Evolutionary conservation across 192 early-diverging fungal species (phyloP).

Genomic region (Entomortierella beljakovae): DNA sequence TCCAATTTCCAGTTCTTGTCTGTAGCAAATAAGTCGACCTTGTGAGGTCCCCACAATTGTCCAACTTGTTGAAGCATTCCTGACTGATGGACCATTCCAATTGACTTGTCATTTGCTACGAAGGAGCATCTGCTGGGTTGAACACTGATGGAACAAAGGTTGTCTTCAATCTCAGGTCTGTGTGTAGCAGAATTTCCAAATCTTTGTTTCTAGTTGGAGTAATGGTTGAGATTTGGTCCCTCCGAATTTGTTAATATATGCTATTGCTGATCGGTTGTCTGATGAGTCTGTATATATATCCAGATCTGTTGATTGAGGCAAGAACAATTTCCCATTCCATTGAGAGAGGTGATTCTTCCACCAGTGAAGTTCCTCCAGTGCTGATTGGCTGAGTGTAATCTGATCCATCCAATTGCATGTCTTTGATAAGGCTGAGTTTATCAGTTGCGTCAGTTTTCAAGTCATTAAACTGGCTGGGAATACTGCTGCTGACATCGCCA

Average conservation of each 20-base stretch:
- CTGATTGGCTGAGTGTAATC: not conserved
- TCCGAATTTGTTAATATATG: conserved; percentile 41
- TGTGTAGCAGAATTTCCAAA: conserved; percentile 13
- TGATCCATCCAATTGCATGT: not conserved
- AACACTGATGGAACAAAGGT: conserved; percentile 33
- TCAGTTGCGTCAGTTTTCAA: conserved; percentile 7
- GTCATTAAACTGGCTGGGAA: conserved; percentile 8
- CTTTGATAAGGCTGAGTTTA: conserved; percentile 2
- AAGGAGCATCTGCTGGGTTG: conserved; percentile 42
- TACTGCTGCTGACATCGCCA: conserved; percentile 17
- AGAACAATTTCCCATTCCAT: conserved; percentile 16
- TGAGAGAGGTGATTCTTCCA: not conserved
- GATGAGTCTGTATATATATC: conserved; percentile 36
- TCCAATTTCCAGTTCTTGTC: too few relatives aligned
- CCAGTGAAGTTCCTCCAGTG: conserved; percentile 2
- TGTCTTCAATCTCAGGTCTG: conserved; percentile 9
- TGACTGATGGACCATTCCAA: conserved; percentile 18
- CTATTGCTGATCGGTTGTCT: conserved; percentile 30
- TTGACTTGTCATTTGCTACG: not conserved
- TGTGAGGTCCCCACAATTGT: not conserved
- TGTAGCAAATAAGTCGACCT: conserved; percentile 18
- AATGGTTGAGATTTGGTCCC: conserved; percentile 13
- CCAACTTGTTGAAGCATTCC: too few relatives aligned
- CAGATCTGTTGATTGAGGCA: not conserved
- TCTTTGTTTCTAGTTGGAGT: conserved; percentile 1